Base-by-base conservation (phyloP, 2,329 filamentous ascomycete genomes). In the Phaeosphaeria sp. region DNA sequence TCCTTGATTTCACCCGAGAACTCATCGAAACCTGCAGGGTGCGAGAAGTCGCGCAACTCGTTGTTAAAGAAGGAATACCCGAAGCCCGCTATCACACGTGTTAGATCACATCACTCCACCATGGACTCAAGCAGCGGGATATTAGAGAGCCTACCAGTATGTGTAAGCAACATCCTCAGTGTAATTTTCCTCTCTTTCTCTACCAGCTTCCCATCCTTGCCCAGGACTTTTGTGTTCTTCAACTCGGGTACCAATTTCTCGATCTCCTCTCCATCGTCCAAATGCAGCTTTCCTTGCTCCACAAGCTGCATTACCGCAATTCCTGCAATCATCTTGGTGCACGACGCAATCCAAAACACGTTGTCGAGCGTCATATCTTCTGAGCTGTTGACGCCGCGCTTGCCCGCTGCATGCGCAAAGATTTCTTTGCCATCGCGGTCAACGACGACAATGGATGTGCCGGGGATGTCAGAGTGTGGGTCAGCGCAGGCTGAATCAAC, bases 331-430 rank as follows among this genome's bases (percentile, higher is more conserved):
- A 76, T 66, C 50, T 76, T 77, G 0, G 80, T 83, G 65, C 81
- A 84, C 1, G 79, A 81, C 6, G 82, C 82, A 17, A 85, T 82
- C 81, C 82, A 85, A 62, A 87, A 90, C 0, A 87, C 76, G 30
- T 55, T 69, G 25, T 90, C 87, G 0, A 86, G 72, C 0, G 80
- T 83, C 84, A 90, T 87, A 3, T 81, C 75, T 48, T 86, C 82
- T 0, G 75, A 62, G 9, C 68, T 70, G 18, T 67, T 66, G 3
- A 74, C 58, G 1, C 78, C 79, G 27, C 68, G 70, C 50, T 78
- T 77, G 11, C 80, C 79, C 10, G 79, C 77, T 3, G 79, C 72
- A 44, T 73, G 68, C n/a, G 78, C 73, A 50, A 74, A 76, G 5
- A 82, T 67, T 30, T 80, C 68, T 18, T 79, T 69, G 46, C 79